Evolutionary conservation across 106 monocot species (phyloP), one percentile per base, ranked within the genome.

Genomic region (Allium sativum): DNA sequence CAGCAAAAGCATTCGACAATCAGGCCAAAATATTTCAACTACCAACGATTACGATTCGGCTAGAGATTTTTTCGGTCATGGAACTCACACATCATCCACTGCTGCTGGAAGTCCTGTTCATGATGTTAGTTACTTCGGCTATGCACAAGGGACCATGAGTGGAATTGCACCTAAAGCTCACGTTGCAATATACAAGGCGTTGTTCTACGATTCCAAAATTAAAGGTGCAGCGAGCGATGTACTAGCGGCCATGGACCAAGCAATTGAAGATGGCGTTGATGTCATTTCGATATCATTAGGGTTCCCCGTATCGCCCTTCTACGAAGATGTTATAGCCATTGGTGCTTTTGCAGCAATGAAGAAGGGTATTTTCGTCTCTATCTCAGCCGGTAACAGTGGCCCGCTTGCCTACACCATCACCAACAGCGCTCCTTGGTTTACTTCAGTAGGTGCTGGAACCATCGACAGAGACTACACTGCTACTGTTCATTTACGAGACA

Each of bases 21-120:
- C 9, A 10, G 10, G 65, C 72, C 0, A 8, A 17, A n/a, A 64
- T 13, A 44, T 18, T 12, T 7, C 43, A 13, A 12, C 54, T 42
- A 72, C 80, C 0, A 40, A 8, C 14, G 53, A 57, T 6, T 43
- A 18, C 31, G 40, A 42, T 12, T 67, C 77, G 14, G 65, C 84
- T 9, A 65, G 81, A 4, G 88, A 84, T 57, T 52, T 45, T 1
- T 53, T 44, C 7, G 88, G 88, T 4, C 88, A 88, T 46, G 88
- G 88, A 8, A 76, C 84, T 8, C 88, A 84, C 66, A 75, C 80
- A 7, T 72, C 88, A 12, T 83, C 83, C 10, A 84, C 84, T 5
- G 88, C 75, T 0, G 78, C 84, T 13, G 88, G 81, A 0, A 65
- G 56, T 55, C 50, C 40, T 3, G 81, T 69, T 10, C 10, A 20